These are phyloP conservation scores for Nitzschia inconspicua DNA, from an alignment of 108 stramenopile species.

Conservation along the genomic window DNA sequence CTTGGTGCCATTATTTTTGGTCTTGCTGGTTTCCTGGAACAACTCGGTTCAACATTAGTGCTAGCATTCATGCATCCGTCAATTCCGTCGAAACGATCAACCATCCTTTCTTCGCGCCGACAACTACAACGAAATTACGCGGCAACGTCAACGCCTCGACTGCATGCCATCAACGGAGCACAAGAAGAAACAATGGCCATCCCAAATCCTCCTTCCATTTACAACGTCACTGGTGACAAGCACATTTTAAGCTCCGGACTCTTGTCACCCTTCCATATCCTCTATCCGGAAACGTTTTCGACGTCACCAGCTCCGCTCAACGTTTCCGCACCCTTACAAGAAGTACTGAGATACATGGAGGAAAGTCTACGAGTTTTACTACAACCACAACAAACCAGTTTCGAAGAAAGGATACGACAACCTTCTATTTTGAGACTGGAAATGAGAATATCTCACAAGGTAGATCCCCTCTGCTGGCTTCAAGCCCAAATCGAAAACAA, in stretches of 20 bases:
- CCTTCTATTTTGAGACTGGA: slow-evolving; percentile 39
- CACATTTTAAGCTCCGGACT: background rate
- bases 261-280: slow-evolving; percentile 22
- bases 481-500: slow-evolving; percentile 44
- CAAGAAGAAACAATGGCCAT: no score
- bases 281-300: slow-evolving; percentile 18
- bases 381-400: no score
- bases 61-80: no score
- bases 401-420: background rate
- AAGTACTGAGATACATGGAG: slow-evolving; percentile 11
- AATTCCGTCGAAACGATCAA: no score
- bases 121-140: no score
- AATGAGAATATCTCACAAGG: slow-evolving; percentile 45
- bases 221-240: background rate
- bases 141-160: no score
- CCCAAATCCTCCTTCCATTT: no score
- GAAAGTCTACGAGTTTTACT: slow-evolving; percentile 9
- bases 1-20: no score
- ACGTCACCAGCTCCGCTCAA: background rate
- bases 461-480: slow-evolving; percentile 70
- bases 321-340: background rate
- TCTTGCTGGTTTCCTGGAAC: no score
- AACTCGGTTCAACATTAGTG: no score
- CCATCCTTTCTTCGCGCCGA: no score
- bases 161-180: no score